These are phyloP conservation scores for Pelargonium cotyledonis DNA, from an alignment of 441 rosid genomes.

Conservation along the genomic window DNA sequence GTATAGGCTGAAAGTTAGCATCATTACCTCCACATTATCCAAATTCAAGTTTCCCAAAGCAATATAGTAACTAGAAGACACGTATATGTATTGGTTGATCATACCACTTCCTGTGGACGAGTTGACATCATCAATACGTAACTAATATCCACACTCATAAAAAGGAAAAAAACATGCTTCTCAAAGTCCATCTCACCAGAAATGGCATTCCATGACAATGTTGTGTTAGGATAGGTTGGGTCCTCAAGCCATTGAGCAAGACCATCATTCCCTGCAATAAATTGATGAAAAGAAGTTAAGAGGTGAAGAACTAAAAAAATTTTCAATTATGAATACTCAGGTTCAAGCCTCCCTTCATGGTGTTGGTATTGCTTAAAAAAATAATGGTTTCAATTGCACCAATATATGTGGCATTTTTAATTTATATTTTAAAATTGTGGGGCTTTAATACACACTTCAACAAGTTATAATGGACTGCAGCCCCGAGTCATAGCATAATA, in stretches of 20 bases:
- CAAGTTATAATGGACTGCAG: too few species aligned
- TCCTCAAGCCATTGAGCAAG: constrained; percentile 76
- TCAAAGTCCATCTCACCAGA: constrained; percentile 43
- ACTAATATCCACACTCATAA: constrained; percentile 6
- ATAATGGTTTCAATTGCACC: too few species aligned
- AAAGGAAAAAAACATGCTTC: constrained; percentile 10
- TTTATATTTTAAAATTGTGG: too few species aligned
- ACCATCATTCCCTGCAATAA: constrained; percentile 67
- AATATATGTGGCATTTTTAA: too few species aligned
- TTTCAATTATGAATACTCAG: background rate
- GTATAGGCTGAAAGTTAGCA: constrained; percentile 9
- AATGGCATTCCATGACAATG: constrained; percentile 79
- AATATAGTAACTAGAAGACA: constrained; percentile 68
- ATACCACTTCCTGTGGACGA: constrained; percentile 55
- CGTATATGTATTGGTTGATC: constrained; percentile 50
- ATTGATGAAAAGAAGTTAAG: constrained; percentile 17
- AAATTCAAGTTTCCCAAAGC: constrained; percentile 80
- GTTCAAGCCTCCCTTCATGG: background rate
- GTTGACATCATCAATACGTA: constrained; percentile 15
- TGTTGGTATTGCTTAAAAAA: too few species aligned
- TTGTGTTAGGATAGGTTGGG: constrained; percentile 78
- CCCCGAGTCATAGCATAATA: too few species aligned
- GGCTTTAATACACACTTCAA: too few species aligned
- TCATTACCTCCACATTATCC: constrained; percentile 64
- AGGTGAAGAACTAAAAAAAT: constrained; percentile 12